phyloP scores from a whole-genome alignment of 805 yeast genomes.

The Suhomyces faveliae region DNA sequence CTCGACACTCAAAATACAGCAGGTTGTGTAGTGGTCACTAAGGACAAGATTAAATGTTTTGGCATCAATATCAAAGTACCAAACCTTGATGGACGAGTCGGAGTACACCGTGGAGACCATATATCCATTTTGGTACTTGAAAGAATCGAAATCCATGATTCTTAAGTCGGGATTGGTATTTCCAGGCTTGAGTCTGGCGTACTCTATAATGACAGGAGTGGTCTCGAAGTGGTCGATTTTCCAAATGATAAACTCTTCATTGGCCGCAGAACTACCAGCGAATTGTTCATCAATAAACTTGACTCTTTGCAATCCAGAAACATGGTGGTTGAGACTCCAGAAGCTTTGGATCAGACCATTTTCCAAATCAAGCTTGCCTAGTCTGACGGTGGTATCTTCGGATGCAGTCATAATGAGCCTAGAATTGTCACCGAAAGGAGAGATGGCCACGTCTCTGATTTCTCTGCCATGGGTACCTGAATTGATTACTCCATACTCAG shows the following conservation, averaged over 20 bases:
- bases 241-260: constrained; percentile 90
- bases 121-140: constrained; percentile 45
- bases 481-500: constrained; percentile 28
- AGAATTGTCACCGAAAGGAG: constrained; percentile 31
- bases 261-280: constrained; percentile 63
- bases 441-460: constrained; percentile 69
- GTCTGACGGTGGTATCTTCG: constrained; percentile 78
- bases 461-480: constrained; percentile 91
- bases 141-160: constrained; percentile 77
- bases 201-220: constrained; percentile 47
- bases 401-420: constrained; percentile 70
- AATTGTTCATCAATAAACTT: constrained; percentile 53
- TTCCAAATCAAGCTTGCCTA: constrained; percentile 40
- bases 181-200: constrained; percentile 55
- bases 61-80: constrained; percentile 46
- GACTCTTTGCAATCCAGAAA: constrained; percentile 82
- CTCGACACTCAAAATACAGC: constrained; percentile 70
- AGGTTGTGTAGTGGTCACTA: constrained; percentile 59
- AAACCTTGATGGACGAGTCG: constrained; percentile 71
- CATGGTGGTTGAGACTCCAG: constrained; percentile 76
- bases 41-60: constrained; percentile 44
- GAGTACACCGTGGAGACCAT: constrained; percentile 75
- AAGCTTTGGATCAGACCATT: constrained; percentile 45
- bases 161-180: constrained; percentile 74
- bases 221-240: constrained; percentile 39